phyloP scores from a whole-genome alignment of 139 green algal species.

The Asterochloris erici region DNA sequence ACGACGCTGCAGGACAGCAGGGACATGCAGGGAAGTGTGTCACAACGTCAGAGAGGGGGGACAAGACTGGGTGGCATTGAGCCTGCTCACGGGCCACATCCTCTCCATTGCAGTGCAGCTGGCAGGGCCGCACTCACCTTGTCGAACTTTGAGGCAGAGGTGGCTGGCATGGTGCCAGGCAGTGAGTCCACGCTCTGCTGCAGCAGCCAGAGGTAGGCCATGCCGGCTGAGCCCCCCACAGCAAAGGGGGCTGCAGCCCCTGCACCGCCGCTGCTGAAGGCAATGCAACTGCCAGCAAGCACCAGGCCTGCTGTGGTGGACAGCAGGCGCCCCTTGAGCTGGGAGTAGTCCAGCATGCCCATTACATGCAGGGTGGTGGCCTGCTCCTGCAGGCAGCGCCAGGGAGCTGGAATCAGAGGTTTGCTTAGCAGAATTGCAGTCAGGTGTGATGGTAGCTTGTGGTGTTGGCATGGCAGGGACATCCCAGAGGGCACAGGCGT shows the following conservation, averaged over 20 bases:
- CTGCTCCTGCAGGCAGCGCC: slow-evolving; percentile 40
- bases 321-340: slow-evolving; percentile 65
- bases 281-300: slow-evolving; percentile 39
- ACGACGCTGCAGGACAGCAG: too few relatives aligned
- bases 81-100: not conserved
- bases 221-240: slow-evolving; percentile 46
- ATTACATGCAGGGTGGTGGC: slow-evolving; percentile 46
- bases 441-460: too few relatives aligned
- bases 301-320: slow-evolving; percentile 58
- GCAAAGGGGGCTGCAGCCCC: slow-evolving; percentile 64
- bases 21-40: too few relatives aligned
- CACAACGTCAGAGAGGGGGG: too few relatives aligned
- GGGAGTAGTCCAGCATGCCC: slow-evolving; percentile 57
- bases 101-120: too few relatives aligned
- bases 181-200: slow-evolving; percentile 41
- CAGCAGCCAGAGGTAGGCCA: slow-evolving; percentile 73
- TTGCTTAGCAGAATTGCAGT: too few relatives aligned
- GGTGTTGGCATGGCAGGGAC: too few relatives aligned
- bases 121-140: not conserved
- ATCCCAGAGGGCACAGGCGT: too few relatives aligned
- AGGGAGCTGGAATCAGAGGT: too few relatives aligned
- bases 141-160: not conserved
- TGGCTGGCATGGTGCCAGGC: slow-evolving; percentile 4
- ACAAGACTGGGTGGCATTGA: too few relatives aligned
- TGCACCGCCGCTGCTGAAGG: slow-evolving; percentile 31